These are phyloP conservation scores for Cicer bijugum DNA, from an alignment of 306 rosid genomes.

Conservation along the genomic window DNA sequence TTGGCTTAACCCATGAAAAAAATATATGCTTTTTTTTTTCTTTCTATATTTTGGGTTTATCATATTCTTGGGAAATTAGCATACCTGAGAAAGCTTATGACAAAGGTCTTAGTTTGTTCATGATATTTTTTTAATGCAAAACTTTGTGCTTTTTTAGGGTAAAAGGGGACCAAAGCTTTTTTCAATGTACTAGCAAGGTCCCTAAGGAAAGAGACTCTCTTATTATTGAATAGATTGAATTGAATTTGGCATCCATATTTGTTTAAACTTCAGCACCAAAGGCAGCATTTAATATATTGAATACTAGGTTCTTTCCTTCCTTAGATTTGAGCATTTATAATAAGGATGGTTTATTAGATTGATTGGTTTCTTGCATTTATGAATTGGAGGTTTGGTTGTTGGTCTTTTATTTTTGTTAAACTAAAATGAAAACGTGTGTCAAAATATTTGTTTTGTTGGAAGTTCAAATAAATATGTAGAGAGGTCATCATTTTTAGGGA, in stretches of 20 bases:
- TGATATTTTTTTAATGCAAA: slow-evolving; percentile 13
- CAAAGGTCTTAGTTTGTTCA: slow-evolving; percentile 9
- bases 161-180: slow-evolving; percentile 44
- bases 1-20: slow-evolving; percentile 42
- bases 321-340: slow-evolving; percentile 36
- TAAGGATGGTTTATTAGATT: slow-evolving; percentile 43
- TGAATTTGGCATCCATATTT: slow-evolving; percentile 37
- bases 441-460: slow-evolving; percentile 38
- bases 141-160: slow-evolving; percentile 27
- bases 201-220: slow-evolving; percentile 40
- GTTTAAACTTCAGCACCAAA: slow-evolving; percentile 23
- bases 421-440: slow-evolving; percentile 6
- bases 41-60: slow-evolving; percentile 36
- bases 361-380: slow-evolving; percentile 44
- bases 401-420: slow-evolving; percentile 40
- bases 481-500: slow-evolving; percentile 38
- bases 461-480: slow-evolving; percentile 41
- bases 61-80: slow-evolving; percentile 45
- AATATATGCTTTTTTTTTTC: slow-evolving; percentile 6
- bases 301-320: slow-evolving; percentile 8
- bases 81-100: slow-evolving; percentile 32
- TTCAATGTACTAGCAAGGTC: slow-evolving; percentile 9
- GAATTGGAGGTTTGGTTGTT: slow-evolving; percentile 52
- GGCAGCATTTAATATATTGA: slow-evolving; percentile 18
- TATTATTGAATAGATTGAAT: slow-evolving; percentile 33